Evolutionary conservation across 2,329 filamentous ascomycete genomes (phyloP).

Genomic region (Periconia macrospinosa): DNA sequence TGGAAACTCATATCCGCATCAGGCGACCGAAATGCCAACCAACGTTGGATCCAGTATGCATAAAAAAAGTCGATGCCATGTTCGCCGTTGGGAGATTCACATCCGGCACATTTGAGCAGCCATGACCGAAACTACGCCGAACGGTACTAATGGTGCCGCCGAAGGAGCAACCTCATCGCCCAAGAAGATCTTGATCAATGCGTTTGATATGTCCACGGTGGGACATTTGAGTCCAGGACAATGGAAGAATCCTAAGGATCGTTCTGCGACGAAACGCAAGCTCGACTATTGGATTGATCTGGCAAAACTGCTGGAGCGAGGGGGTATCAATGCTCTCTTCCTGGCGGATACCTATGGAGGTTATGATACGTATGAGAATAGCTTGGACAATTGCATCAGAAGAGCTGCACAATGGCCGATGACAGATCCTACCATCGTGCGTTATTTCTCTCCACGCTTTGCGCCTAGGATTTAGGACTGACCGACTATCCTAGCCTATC

Average conservation of each 20-base stretch:
- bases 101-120: background rate
- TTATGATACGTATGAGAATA: conserved; percentile 71
- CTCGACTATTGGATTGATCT: conserved; percentile 42
- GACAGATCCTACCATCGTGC: conserved; percentile 65
- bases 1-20: too few relatives aligned
- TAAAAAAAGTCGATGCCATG: too few relatives aligned
- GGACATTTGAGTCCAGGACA: conserved; percentile 54
- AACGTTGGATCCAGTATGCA: too few relatives aligned
- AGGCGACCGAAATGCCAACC: too few relatives aligned
- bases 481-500: conserved; percentile 63
- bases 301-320: conserved; percentile 42
- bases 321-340: conserved; percentile 46
- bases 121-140: conserved; percentile 18
- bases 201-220: conserved; percentile 37
- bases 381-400: conserved; percentile 61
- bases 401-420: conserved; percentile 71
- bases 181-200: conserved; percentile 48
- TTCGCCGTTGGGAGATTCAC: too few relatives aligned
- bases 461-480: conserved; percentile 69
- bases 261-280: conserved; percentile 60
- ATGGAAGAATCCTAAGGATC: conserved; percentile 67
- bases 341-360: conserved; percentile 54
- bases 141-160: conserved; percentile 4
- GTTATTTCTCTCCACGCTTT: conserved; percentile 69
- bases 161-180: background rate